These are phyloP conservation scores for Amaranthus hypochondriacus DNA, from an alignment of 148 eudicot genomes.

Conservation along the genomic window DNA sequence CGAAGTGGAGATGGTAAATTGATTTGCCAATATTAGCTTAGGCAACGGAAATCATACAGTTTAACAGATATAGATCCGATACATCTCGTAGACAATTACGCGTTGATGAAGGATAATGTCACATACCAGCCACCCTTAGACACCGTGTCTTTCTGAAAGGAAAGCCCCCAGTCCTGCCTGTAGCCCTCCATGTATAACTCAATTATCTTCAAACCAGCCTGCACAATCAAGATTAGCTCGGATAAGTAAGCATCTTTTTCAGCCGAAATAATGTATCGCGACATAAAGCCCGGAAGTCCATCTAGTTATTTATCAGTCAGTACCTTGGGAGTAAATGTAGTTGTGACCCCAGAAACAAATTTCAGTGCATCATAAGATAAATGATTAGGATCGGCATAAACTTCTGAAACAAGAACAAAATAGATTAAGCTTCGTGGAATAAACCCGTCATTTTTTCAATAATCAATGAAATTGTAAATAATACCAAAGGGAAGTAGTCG, in stretches of 20 bases:
- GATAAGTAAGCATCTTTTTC: slow-evolving; percentile 6
- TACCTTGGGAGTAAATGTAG: slow-evolving; percentile 94
- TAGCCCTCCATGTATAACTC: slow-evolving; percentile 92
- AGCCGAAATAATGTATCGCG: not conserved
- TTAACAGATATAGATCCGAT: not conserved
- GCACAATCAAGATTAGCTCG: slow-evolving; percentile 11
- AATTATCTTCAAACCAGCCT: slow-evolving; percentile 96
- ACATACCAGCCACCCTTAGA: slow-evolving; percentile 95
- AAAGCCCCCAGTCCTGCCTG: slow-evolving; percentile 93
- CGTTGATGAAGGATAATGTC: slow-evolving; percentile 7
- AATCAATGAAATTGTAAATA: not conserved
- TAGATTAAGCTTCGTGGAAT: not conserved
- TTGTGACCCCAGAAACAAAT: slow-evolving; percentile 77
- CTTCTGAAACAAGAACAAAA: slow-evolving; percentile 49
- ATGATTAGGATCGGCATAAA: slow-evolving; percentile 85
- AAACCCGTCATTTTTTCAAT: not conserved
- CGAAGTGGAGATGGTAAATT: not conserved
- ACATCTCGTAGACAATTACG: slow-evolving; percentile 3
- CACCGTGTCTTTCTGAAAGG: slow-evolving; percentile 86
- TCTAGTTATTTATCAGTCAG: not conserved
- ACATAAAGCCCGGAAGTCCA: not conserved
- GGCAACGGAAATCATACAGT: not conserved
- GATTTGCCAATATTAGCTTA: not conserved
- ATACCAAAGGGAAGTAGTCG: not conserved
- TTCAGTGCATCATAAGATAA: slow-evolving; percentile 68